Base-by-base conservation (phyloP, 2,329 filamentous ascomycete genomes). In the Colletotrichum lindemuthianum region DNA sequence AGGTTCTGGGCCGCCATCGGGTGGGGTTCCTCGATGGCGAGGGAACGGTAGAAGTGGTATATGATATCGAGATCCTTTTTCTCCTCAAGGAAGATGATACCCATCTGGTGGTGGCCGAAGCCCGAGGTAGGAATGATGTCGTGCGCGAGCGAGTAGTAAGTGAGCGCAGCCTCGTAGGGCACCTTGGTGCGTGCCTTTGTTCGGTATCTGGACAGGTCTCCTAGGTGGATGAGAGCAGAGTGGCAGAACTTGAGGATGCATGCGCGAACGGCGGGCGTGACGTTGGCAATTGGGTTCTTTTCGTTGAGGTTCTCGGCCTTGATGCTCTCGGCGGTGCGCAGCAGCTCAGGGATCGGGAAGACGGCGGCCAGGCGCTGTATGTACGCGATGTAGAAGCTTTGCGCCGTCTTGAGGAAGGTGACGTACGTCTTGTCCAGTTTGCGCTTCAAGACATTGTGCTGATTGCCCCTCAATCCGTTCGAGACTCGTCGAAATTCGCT, bases 171-270 rank as follows among this genome's bases (percentile, higher is more conserved):
- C 33, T 91, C 91, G 82, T 92, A 96, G 70, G 89, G 88, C 68
- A 88, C 86, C 75, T 91, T 93, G 47, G 57, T 85, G 64, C 90
- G 88, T 63, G 92, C 82, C 73, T 95, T 91, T 58, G 85, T 83
- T 58, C 94, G 90, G 77, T 97, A 99, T 67, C 96, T 89, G 53
- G 92, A 92, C 51, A 99, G 84, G 75, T 99, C 96, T 39, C 96
- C 96, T 9, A 98, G 86, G 69, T 91, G 92, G 65, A 97, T 90
- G 59, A 98, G 83, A 5, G 92, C 93, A 60, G 89, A 87, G 78
- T 97, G 91, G 74, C 92, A 97, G 4, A 92, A 93, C 60, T 84
- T 80, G 44, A 92, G 81, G 60, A 96, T 86, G 68, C 84, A 79
- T n/a, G 79, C 75, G 65, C 84, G 84, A 54, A 92, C 76, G 11